Evolutionary conservation across 1,139 yeast species (phyloP), one percentile per base, ranked within the genome.

Genomic region (Candida albicans): DNA sequence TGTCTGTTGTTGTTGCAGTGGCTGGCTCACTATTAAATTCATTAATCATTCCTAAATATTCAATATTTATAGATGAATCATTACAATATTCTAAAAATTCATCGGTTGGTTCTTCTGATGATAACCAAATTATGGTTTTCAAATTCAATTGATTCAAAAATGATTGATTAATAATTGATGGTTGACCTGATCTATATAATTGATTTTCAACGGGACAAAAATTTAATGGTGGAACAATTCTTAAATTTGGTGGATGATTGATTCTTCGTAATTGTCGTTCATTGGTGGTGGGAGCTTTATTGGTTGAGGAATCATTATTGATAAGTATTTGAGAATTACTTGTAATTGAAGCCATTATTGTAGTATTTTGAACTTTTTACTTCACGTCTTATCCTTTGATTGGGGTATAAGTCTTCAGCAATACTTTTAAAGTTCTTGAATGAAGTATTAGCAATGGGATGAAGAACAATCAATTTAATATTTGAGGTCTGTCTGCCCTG

Each of bases 81-180:
- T 84, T 87, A 43, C 95, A 88, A 61, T 87, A 93, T 55, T 84
- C 91, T 46, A 89, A 68, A 53, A 93, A 80, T 44, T 85, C 87
- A 57, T 91, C 98, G 50, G 82, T 86, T 1, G 99, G 98, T 59
- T 93, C 99, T 61, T 93, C 99, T 35, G 87, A 85, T 0, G 97
- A 96, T 36, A 93, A 72, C 99, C 99, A 93, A 9, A 93, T 77
- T 31, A 93, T 86, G 2, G 95, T 87, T 48, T 82, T 83, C 42
- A 93, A 71, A 49, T 85, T 75, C 46, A 93, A 70, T 53, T 87
- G 86, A 50, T 82, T 75, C 32, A 93, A 66, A 58, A 93, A 93
- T 40, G 93, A 84, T 61, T 90, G 93, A 64, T 90, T 91, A 48
- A 91, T 85, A 26, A 91, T 85, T n/a, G 95, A 83, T n/a, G 99